phyloP scores from a whole-genome alignment of 2,329 filamentous ascomycete species.

The Colletotrichum cordylinicola region DNA sequence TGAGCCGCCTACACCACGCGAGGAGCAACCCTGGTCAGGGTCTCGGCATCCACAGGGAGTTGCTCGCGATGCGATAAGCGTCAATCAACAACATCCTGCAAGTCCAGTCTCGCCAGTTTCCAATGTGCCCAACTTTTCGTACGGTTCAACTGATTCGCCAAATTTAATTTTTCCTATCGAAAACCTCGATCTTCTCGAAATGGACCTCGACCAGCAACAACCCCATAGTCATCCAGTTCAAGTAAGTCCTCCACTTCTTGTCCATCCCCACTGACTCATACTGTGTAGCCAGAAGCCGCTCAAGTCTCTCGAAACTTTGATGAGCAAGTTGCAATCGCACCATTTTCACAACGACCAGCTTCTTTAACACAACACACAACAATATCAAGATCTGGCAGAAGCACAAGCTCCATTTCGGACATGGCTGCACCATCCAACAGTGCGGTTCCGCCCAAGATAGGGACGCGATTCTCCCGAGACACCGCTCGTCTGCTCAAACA shows the following conservation, averaged over 20 bases:
- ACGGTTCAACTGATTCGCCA: background rate
- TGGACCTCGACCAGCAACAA: background rate
- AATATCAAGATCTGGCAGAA: background rate
- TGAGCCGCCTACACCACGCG: background rate
- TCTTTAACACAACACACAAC: background rate
- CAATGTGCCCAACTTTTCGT: background rate
- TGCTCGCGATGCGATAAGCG: background rate
- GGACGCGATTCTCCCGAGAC: conserved; percentile 79
- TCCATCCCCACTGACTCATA: background rate
- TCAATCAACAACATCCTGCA: background rate
- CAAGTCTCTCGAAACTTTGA: background rate
- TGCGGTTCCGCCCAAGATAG: conserved; percentile 62
- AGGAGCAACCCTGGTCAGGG: background rate
- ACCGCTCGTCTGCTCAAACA: conserved; percentile 82
- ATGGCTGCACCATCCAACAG: conserved; percentile 28
- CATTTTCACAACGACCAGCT: background rate
- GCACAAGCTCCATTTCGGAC: background rate
- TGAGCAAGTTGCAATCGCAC: background rate
- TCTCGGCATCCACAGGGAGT: background rate
- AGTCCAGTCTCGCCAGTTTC: background rate
- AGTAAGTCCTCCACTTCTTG: background rate
- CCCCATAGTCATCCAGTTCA: background rate
- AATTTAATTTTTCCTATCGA: background rate
- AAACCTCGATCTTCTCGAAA: background rate
- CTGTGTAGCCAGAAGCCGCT: background rate